Base-by-base conservation (phyloP, 2,329 filamentous ascomycete genomes). In the Gaeumannomyces sp. region DNA sequence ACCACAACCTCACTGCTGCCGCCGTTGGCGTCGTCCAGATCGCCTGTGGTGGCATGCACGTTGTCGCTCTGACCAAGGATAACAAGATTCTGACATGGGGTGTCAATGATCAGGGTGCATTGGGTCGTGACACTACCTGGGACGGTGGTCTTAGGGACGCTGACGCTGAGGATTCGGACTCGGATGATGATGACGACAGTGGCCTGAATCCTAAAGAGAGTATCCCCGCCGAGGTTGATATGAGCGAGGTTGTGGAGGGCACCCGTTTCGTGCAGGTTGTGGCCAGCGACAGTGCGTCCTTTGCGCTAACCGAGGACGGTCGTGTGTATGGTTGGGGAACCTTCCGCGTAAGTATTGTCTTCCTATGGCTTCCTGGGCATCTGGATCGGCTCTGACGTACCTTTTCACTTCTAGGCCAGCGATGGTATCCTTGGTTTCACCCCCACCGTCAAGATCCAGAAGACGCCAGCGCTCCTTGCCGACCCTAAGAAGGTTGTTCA, bases 21-120 rank as follows among this genome's bases (percentile, higher is more conserved):
- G 78, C 78, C 53, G 83, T 88, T 64, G 85, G 87, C 60, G 86
- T 95, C 50, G 90, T 95, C 2, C 87, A 91, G 75, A 77, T 96
- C 65, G 87, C 90, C 62, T 87, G 89, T 66, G 92, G 92, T 67
- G 91, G 91, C 65, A 94, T 96, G 91, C 92, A 96, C 76, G 87
- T 83, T 63, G 80, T 90, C 67, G 91, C 89, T 3, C 78, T 95
- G 63, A 94, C 92, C 62, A 84, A 88, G 69, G 89, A 94, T 75
- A 92, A 93, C 80, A 88, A 88, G 77, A 90, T 96, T 70, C 79
- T 92, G 64, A 93, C 90, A 33, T 96, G 92, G 92, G 92, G 92
- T 64, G 91, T 95, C 70, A 95, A 95, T 73, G 92, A 96, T 72
- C 88, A 93, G 72, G 89, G 90, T 68, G 90, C 92, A 11, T 83